Evolutionary conservation across 1,139 yeast genomes (phyloP).

Genomic region (Candida tunisiensis): DNA sequence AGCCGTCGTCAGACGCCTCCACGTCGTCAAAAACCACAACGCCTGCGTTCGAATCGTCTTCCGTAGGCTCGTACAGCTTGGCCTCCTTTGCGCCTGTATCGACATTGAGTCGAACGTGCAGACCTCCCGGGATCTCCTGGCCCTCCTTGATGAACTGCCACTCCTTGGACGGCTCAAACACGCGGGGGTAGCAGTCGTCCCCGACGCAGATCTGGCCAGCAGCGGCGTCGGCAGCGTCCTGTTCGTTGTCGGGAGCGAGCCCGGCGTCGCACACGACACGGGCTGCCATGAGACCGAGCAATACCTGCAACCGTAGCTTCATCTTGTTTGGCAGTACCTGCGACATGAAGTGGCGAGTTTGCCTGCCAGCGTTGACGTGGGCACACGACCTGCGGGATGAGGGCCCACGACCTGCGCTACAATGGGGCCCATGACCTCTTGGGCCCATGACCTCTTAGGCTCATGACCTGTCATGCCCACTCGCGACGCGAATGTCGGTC

Average conservation of each 20-base stretch:
- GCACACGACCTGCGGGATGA: no score
- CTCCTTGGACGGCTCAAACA: conserved; percentile 4
- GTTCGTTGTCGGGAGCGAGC: neutral
- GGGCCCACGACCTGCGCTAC: no score
- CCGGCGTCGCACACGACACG: neutral
- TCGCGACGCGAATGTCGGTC: no score
- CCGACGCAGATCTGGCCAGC: no score
- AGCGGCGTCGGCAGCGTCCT: neutral
- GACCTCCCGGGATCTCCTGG: conserved; percentile 61
- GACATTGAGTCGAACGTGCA: conserved; percentile 55
- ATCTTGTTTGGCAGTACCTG: no score
- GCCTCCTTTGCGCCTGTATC: conserved; percentile 60
- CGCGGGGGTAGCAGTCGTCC: neutral
- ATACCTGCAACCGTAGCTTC: neutral
- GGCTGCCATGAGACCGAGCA: neutral
- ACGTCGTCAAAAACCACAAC: conserved; percentile 2
- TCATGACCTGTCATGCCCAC: no score
- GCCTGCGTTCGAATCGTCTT: conserved; percentile 4
- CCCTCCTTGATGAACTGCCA: conserved; percentile 22
- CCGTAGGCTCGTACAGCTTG: conserved; percentile 24
- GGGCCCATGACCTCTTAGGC: no score
- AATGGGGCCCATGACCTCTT: no score
- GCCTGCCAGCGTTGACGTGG: no score
- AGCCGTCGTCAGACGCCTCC: conserved; percentile 3
- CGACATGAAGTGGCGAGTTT: no score